Evolutionary conservation across 2,329 filamentous ascomycete genomes (phyloP).

Genomic region (Penicillium sp.): DNA sequence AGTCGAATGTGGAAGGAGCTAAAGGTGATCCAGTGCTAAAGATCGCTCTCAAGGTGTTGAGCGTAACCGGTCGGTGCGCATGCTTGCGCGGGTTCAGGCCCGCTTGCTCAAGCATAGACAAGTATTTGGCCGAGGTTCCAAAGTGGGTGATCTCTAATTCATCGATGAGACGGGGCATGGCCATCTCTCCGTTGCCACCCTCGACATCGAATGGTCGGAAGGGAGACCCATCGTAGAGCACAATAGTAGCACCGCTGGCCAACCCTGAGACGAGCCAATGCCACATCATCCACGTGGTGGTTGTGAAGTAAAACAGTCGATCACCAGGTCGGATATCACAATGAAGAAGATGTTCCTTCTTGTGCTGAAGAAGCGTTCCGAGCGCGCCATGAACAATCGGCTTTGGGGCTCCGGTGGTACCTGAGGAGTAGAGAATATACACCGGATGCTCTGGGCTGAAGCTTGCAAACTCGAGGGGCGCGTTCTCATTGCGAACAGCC

Average conservation of each 20-base stretch:
- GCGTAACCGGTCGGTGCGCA: slow-evolving; percentile 33
- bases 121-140: slow-evolving; percentile 88
- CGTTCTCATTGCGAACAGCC: slow-evolving; percentile 34
- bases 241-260: slow-evolving; percentile 71
- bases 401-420: slow-evolving; percentile 82
- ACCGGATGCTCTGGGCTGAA: slow-evolving; percentile 80
- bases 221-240: slow-evolving; percentile 89
- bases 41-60: slow-evolving; percentile 65
- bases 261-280: slow-evolving; percentile 90
- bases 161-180: slow-evolving; percentile 75
- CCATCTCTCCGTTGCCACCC: slow-evolving; percentile 61
- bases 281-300: slow-evolving; percentile 99
- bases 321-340: slow-evolving; percentile 69
- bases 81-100: slow-evolving; percentile 55
- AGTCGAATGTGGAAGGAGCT: slow-evolving; percentile 86
- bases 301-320: slow-evolving; percentile 87
- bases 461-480: slow-evolving; percentile 61
- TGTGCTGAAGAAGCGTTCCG: slow-evolving; percentile 89
- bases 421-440: slow-evolving; percentile 89
- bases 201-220: slow-evolving; percentile 62
- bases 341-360: slow-evolving; percentile 90
- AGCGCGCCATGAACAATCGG: slow-evolving; percentile 89
- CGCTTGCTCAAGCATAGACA: slow-evolving; percentile 82
- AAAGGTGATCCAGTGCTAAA: slow-evolving; percentile 92
- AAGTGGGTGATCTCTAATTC: slow-evolving; percentile 83